Base-by-base conservation (phyloP, 306 rosid species). In the Glycine latifolia region DNA sequence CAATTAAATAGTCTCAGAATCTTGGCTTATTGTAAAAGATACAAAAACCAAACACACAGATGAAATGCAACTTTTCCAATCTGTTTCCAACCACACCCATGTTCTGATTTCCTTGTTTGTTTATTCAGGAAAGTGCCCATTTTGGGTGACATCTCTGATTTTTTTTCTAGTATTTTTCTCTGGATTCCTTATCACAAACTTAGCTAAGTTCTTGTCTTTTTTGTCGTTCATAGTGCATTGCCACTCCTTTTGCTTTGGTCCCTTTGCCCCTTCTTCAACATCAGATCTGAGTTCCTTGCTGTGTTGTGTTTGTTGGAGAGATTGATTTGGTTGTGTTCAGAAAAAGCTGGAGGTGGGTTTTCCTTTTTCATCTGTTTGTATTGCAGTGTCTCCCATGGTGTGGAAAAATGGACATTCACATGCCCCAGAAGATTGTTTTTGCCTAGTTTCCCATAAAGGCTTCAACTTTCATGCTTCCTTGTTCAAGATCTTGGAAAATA, bases 21-120 rank as follows among this genome's bases (percentile, higher is more conserved):
- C 87, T 80, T 78, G 88, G 82, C 84, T 85, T 85, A 77, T 54
- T 65, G 69, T 68, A 67, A 63, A 82, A 82, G 82, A 70, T 58
- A 78, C 79, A 79, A 80, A 26, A 81, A 78, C 58, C 81, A 77
- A 82, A 62, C 87, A 76, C 31, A 26, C 50, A 62, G 81, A 84
- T 68, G 73, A 78, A 56, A 13, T 80, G 73, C 85, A 75, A 77
- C 90, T 77, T 89, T 86, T 88, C 88, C 87, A 46, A 83, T 90
- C 92, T 87, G 88, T 88, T 87, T 82, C 75, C 91, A 84, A 67
- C 88, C 82, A 77, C 87, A 75, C 85, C 97, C 92, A 85, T 86
- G 87, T 87, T 86, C 89, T 81, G n/a, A 52, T 85, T 60, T 77
- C 79, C 31, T 53, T 48, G 33, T 87, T 86, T 84, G 15, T 84